Percentiles rank a stretch among this genome's conserved stretches.
phyloP scores from a whole-genome alignment of 768 basidiomycete species.

The Pleurotus djamor region DNA sequence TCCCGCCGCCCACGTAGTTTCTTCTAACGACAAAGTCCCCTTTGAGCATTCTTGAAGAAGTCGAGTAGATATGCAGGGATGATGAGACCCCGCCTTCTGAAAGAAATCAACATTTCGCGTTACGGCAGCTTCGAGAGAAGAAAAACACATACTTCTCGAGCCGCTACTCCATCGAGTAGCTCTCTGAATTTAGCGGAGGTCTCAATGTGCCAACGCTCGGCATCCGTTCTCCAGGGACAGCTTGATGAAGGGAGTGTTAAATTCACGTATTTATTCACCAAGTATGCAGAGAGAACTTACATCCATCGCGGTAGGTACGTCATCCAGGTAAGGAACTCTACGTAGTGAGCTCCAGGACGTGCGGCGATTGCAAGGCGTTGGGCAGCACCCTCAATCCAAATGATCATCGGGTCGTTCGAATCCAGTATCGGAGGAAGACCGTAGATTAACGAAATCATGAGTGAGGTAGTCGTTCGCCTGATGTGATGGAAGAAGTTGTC shows the following conservation, averaged over 20 bases:
- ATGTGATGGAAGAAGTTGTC: constrained; percentile 24
- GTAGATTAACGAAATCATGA: constrained; percentile 8
- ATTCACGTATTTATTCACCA: constrained; percentile 14
- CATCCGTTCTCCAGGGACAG: background rate
- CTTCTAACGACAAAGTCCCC: background rate
- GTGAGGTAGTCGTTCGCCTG: constrained; percentile 9
- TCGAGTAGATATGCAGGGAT: background rate
- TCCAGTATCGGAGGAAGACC: constrained; percentile 4
- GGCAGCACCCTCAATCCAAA: constrained; percentile 9
- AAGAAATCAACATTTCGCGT: background rate
- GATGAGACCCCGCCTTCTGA: background rate
- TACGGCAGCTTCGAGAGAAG: background rate
- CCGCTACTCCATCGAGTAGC: constrained; percentile 10
- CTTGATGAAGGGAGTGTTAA: constrained; percentile 10
- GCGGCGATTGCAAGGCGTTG: constrained; percentile 20
- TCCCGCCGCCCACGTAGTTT: constrained; percentile 5
- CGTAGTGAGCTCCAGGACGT: constrained; percentile 26
- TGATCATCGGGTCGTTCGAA: background rate
- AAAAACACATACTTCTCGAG: background rate
- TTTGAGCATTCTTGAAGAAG: background rate
- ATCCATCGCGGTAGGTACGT: constrained; percentile 21
- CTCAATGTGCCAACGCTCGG: background rate
- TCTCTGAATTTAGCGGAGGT: constrained; percentile 19
- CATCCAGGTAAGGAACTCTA: constrained; percentile 30
- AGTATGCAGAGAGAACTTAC: constrained; percentile 24